Percentiles rank a stretch among this genome's conserved stretches.
phyloP scores from a whole-genome alignment of 1,284 basidiomycete genomes.

The Ceratobasidium sp. region DNA sequence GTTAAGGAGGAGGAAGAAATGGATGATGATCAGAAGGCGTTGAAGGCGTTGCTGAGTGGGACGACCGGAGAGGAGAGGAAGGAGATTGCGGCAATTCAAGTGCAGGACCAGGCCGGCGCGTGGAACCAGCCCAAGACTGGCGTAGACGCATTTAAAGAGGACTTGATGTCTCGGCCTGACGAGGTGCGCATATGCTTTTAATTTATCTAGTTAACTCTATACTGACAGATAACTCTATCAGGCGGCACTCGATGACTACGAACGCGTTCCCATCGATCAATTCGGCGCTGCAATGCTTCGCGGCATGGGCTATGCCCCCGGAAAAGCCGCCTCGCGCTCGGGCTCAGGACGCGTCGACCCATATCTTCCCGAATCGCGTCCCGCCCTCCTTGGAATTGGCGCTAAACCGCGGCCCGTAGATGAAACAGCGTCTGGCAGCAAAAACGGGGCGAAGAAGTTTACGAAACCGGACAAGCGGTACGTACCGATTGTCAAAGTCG shows the following conservation, averaged over 20 bases:
- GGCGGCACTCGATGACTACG: constrained; percentile 87
- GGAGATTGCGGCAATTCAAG: constrained; percentile 58
- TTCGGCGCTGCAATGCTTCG: constrained; percentile 94
- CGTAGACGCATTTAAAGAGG: constrained; percentile 81
- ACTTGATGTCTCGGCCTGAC: constrained; percentile 81
- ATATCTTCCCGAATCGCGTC: constrained; percentile 82
- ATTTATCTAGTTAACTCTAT: not conserved
- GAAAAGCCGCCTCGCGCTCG: constrained; percentile 72
- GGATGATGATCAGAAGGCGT: constrained; percentile 76
- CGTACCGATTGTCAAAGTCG: constrained; percentile 76
- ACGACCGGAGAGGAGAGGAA: constrained; percentile 57
- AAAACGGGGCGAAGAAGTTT: constrained; percentile 56
- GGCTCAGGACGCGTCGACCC: constrained; percentile 73
- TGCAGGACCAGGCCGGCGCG: constrained; percentile 47
- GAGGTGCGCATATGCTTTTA: constrained; percentile 46
- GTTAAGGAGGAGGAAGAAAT: constrained; percentile 58
- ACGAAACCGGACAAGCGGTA: constrained; percentile 71
- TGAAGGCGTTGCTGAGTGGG: constrained; percentile 71
- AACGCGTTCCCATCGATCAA: constrained; percentile 88
- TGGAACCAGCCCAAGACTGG: constrained; percentile 70
- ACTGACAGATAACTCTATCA: not conserved
- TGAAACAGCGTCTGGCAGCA: constrained; percentile 69
- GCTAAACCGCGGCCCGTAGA: constrained; percentile 74
- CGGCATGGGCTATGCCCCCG: constrained; percentile 97
- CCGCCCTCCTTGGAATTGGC: constrained; percentile 88